These are phyloP conservation scores for Tolypocladium capitatum DNA, from an alignment of 2,329 filamentous ascomycete species.

Conservation along the genomic window DNA sequence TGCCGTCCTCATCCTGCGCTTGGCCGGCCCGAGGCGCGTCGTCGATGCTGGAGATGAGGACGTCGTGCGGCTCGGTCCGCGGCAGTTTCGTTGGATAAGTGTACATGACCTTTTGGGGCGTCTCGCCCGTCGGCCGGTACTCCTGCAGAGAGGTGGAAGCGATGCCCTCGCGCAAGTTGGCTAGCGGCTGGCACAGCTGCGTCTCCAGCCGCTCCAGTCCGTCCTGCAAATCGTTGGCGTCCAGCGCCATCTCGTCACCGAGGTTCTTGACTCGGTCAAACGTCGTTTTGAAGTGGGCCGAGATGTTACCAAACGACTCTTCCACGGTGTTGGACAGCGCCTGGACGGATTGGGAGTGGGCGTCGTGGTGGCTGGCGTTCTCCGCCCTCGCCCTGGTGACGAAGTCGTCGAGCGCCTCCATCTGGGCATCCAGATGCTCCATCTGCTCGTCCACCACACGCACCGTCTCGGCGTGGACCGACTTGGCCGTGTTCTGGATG, in stretches of 20 bases:
- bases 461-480: constrained; percentile 81
- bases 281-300: constrained; percentile 54
- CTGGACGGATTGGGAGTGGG: constrained; percentile 53
- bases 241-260: constrained; percentile 51
- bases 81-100: constrained; percentile 69
- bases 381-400: constrained; percentile 69
- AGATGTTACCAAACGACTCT: constrained; percentile 58
- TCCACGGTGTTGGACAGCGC: constrained; percentile 55
- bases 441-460: constrained; percentile 84
- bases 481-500: constrained; percentile 71
- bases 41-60: constrained; percentile 28
- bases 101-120: constrained; percentile 71
- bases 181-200: constrained; percentile 55
- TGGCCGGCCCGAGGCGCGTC: constrained; percentile 7
- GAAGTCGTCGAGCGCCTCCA: constrained; percentile 82
- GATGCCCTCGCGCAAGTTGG: constrained; percentile 58
- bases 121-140: constrained; percentile 74
- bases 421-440: constrained; percentile 73
- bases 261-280: constrained; percentile 55
- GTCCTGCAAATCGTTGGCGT: constrained; percentile 43
- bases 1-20: constrained; percentile 1
- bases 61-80: constrained; percentile 44
- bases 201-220: constrained; percentile 47
- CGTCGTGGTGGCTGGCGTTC: constrained; percentile 64
- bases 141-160: constrained; percentile 53